phyloP scores from a whole-genome alignment of 2,329 filamentous ascomycete species.

The Paracamarosporium sp. region DNA sequence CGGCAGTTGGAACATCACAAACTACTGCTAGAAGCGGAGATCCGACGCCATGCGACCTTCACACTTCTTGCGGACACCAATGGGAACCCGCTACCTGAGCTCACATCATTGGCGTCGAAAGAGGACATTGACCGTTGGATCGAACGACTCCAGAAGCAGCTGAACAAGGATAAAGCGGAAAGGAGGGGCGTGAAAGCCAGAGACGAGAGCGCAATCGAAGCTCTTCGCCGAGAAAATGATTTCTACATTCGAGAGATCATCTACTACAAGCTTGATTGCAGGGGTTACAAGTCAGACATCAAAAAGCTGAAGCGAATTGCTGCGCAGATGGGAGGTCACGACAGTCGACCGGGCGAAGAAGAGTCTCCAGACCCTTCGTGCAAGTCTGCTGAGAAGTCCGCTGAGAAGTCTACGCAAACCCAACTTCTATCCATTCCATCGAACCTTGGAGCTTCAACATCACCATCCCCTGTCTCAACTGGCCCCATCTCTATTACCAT shows the following conservation, averaged over 20 bases:
- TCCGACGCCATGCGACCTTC: constrained; percentile 45
- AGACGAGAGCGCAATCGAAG: constrained; percentile 23
- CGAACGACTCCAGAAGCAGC: constrained; percentile 36
- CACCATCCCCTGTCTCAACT: constrained; percentile 24
- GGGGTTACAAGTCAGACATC: constrained; percentile 52
- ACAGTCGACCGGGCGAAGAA: constrained; percentile 29
- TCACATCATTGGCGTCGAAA: constrained; percentile 34
- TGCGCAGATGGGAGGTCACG: constrained; percentile 29
- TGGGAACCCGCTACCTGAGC: constrained; percentile 35
- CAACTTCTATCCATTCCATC: constrained; percentile 24
- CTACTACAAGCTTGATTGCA: constrained; percentile 57
- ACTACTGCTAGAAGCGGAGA: constrained; percentile 48
- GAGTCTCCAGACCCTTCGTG: constrained; percentile 38
- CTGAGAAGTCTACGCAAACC: constrained; percentile 28
- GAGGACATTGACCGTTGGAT: constrained; percentile 46
- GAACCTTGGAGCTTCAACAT: constrained; percentile 24
- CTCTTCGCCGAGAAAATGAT: constrained; percentile 49
- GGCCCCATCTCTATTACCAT: constrained; percentile 17
- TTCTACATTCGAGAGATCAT: constrained; percentile 57
- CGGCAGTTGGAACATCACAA: constrained; percentile 50
- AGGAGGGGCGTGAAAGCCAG: background rate
- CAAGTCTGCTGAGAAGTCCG: constrained; percentile 24
- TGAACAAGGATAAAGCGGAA: constrained; percentile 33
- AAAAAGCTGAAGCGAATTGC: constrained; percentile 41
- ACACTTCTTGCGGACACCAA: constrained; percentile 26